Base-by-base conservation (phyloP, 1,284 basidiomycete genomes). In the Porogramme epimiltina region DNA sequence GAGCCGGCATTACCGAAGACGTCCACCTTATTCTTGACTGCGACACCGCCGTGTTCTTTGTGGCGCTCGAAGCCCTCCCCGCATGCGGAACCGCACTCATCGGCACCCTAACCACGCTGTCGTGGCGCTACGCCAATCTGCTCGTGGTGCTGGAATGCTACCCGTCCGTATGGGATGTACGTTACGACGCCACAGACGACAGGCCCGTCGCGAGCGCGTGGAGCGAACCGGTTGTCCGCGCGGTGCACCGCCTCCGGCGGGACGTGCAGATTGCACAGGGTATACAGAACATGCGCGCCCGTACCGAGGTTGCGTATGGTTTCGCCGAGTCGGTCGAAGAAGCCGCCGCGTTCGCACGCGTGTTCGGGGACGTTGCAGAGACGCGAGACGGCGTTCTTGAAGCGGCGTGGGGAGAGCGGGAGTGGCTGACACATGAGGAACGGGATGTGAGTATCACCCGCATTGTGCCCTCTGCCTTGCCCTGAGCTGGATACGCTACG, bases 71-170 rank as follows among this genome's bases (percentile, higher is more conserved):
- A 18, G 68, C 78, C n/a, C 73, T 90, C 13, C 79, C 85, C 3
- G 71, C 79, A 3, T 66, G 76, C 40, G 70, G 76, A 37, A 75
- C 78, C 8, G 60, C 68, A 10, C 67, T 84, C 8, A 59, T 74
- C 5, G 57, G 66, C 6, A 62, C 55, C 3, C 64, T 87, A 9
- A 66, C 71, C 3, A 59, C 67, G 16, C 70, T 78, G 40, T 87
- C 88, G 15, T 87, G 83, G 84, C 72, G 74, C 19, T 91, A 80
- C 62, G 62, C 62, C 9, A 65, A 70, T 36, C 52, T 90, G 8
- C 71, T 87, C 2, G 61, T 91, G 19, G 54, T 91, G 15, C 79
- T 91, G 45, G 84, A 89, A 64, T 81, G 81, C 2, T 89, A 85
- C 58, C 80, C 82, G 3, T 64, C 67, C 13, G 72, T 76, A 1